Base-by-base conservation (phyloP, 495 filamentous ascomycete genomes). In the Elasticomyces elasticus region DNA sequence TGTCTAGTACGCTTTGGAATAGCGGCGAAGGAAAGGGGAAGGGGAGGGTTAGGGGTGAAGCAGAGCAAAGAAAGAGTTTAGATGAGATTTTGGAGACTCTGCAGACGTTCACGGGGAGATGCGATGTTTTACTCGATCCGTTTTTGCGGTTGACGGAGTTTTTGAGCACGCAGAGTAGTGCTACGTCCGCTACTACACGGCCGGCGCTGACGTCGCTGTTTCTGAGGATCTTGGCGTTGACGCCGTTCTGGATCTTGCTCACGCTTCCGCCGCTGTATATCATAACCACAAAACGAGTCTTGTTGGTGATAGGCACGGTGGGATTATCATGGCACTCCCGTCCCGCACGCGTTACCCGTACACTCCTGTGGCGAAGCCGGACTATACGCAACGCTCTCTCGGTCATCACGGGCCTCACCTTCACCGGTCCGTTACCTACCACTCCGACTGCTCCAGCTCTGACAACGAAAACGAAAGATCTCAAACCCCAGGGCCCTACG, bases 11-110 rank as follows among this genome's bases (percentile, higher is more conserved):
- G 26, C 78, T 81, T n/a, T 86, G 81, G 73, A 83, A n/a, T n/a
- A n/a, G 81, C 6, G 77, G 73, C 2, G 78, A 81, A 63, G 19
- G 19, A 15, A 81, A 81, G 56, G 74, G 69, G 71, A 65, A 66
- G 68, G 65, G 68, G 75, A 67, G 64, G 2, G n/a, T n/a, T n/a
- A 82, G 84, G 1, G 30, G 40, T 3, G 60, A 59, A 1, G 79
- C 74, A 45, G 83, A 79, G 38, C 87, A 92, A 61, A 77, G 83
- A 53, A 84, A 85, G 69, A 96, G 89, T 37, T 72, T 99, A 35
- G 92, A 99, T 61, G 92, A 97, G 71, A 97, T 99, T 55, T 85
- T 99, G 45, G 89, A 95, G 59, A 90, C 86, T 0, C 72, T 99
- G 56, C 85, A 84, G 65, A 79, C 82, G 23, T 89, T 99, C 63